Evolutionary conservation across 1,284 basidiomycete genomes (phyloP).

Genomic region (Mycosarcoma mackinlayi): DNA sequence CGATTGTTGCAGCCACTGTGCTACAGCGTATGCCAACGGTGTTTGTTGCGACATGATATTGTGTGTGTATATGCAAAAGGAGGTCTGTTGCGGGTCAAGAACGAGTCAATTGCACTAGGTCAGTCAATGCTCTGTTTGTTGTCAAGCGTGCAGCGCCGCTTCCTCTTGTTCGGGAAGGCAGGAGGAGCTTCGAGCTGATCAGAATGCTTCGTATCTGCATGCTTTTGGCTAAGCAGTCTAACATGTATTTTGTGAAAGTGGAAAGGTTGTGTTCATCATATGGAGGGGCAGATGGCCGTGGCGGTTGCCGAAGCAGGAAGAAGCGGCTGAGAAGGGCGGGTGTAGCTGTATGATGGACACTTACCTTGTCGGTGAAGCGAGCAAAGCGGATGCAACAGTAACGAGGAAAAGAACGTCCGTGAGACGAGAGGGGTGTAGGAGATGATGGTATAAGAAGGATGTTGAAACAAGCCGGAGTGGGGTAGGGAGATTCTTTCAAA

Average conservation of each 20-base stretch:
- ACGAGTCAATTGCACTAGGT: not conserved
- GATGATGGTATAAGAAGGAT: slow-evolving; percentile 6
- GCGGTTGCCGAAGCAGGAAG: not conserved
- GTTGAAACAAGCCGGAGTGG: not conserved
- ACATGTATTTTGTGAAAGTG: slow-evolving; percentile 53
- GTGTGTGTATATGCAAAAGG: not conserved
- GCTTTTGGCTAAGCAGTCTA: slow-evolving; percentile 49
- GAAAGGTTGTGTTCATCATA: slow-evolving; percentile 53
- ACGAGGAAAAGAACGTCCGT: slow-evolving; percentile 6
- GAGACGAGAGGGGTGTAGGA: not conserved
- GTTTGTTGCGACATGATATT: slow-evolving; percentile 40
- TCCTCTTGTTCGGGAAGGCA: not conserved
- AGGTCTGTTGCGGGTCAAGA: slow-evolving; percentile 3
- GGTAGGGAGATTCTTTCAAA: no score
- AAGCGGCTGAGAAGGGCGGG: not conserved
- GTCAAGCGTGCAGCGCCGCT: not conserved
- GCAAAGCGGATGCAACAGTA: no score
- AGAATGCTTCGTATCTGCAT: slow-evolving; percentile 49
- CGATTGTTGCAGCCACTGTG: slow-evolving; percentile 57
- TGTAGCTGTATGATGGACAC: no score
- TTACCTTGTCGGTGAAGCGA: no score
- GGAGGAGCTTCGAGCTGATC: slow-evolving; percentile 4
- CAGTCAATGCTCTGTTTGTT: slow-evolving; percentile 2
- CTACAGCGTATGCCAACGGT: slow-evolving; percentile 60
- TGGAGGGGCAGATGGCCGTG: not conserved